Evolutionary conservation across 352 stramenopile genomes (phyloP), one percentile per base, ranked within the genome.

Genomic region (Phytophthora kernoviae): DNA sequence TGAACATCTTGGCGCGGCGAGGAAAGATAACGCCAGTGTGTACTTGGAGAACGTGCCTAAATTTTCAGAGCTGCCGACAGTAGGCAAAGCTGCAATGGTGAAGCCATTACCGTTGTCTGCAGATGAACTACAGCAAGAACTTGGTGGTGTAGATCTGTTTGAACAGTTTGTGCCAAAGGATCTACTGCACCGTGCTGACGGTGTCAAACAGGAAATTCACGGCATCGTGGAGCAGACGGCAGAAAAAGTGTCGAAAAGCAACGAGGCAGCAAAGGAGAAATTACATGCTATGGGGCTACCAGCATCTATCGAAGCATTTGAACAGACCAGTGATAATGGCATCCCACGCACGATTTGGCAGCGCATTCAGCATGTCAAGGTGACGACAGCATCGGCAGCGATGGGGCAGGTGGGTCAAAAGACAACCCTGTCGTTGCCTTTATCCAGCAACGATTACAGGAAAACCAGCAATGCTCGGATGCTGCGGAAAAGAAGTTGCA

Each of bases 1-100:
- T 36, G 81, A 92, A 30, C 60, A 77, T 20, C 76, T 91, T 11
- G 68, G 76, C 17, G 70, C 58, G 7, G 85, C 85, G 17, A 75
- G 65, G 37, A 93, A 93, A 70, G 85, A 94, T 64, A 94, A 94
- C 65, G 74, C 78, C 24, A 91, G 78, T 42, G 83, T 94, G 49
- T 94, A 94, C 58, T 46, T 92, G 42, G 85, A 92, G 51, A 91
- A 90, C 11, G 69, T 94, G 10, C 84, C 85, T 9, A 71, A 74
- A 33, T 64, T 81, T 33, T 68, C 67, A 10, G 78, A 88, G 18
- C 55, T 94, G 32, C 71, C 76, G 7, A 43, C 60, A 9, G 70
- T 94, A 14, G 75, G 79, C 47, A 88, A 88, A 45, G 84, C 75
- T 32, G 64, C 68, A 11, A 92, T 94, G 81, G 83, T 92, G 14